Evolutionary conservation across 768 basidiomycete species (phyloP).

Genomic region (Boletus vermiculosoides): DNA sequence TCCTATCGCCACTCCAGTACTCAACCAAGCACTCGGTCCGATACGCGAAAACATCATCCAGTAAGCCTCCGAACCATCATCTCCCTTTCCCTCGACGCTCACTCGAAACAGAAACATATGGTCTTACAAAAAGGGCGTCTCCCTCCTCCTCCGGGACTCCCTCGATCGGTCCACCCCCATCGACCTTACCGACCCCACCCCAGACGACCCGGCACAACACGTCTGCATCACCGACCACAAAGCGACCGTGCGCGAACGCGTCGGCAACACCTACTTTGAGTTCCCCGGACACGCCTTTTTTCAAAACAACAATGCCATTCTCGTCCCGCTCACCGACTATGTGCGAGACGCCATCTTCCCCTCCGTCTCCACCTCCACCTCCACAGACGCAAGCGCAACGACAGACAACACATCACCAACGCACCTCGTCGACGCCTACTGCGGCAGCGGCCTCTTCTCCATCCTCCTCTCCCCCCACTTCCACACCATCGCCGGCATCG

Average conservation of each 20-base stretch:
- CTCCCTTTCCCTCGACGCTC: neutral
- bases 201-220: slow-evolving; percentile 53
- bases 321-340: slow-evolving; percentile 80
- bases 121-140: slow-evolving; percentile 84
- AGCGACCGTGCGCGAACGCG: slow-evolving; percentile 75
- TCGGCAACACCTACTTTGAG: slow-evolving; percentile 80
- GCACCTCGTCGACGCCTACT: slow-evolving; percentile 95
- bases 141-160: slow-evolving; percentile 88
- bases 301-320: slow-evolving; percentile 96
- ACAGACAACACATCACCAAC: slow-evolving; percentile 41
- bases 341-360: slow-evolving; percentile 72
- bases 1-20: slow-evolving; percentile 79
- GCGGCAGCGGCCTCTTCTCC: slow-evolving; percentile 85
- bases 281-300: slow-evolving; percentile 91
- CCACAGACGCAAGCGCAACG: slow-evolving; percentile 11
- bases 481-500: slow-evolving; percentile 79
- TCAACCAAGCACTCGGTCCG: slow-evolving; percentile 64
- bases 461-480: slow-evolving; percentile 80
- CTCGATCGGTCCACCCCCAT: slow-evolving; percentile 37
- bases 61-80: slow-evolving; percentile 39
- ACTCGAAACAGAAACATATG: slow-evolving; percentile 61
- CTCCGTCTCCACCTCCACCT: slow-evolving; percentile 11
- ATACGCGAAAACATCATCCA: slow-evolving; percentile 66
- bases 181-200: slow-evolving; percentile 21
- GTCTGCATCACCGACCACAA: slow-evolving; percentile 85